Base-by-base conservation (phyloP, 257 asterid genomes). In the Echium plantagineum region DNA sequence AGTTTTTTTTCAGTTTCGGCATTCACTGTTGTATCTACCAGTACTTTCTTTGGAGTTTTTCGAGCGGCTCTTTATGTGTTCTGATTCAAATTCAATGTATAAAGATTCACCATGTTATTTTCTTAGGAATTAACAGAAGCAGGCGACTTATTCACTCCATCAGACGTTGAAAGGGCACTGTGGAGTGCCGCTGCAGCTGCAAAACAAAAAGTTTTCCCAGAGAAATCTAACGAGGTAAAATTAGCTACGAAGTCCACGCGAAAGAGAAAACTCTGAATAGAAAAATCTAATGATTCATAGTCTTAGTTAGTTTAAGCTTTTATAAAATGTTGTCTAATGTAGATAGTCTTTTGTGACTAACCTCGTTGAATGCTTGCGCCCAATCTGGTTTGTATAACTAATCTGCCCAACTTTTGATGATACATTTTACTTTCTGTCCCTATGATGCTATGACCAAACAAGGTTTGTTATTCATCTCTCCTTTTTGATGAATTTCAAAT, bases 121-220 rank as follows among this genome's bases (percentile, higher is more conserved):
- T n/a, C n/a, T 53, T 66, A 85, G 95, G 91, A 85, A 70, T 47
- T 90, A 69, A 69, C 87, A 19, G 67, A 64, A n/a, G 62, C 38
- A 31, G 85, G 73, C 38, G 80, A 79, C 30, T 12, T 19, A 48
- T 81, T 85, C 68, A 77, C 83, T 5, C 85, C 96, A 16, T 87
- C 97, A 38, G 96, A 87, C 38, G 83, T 90, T 59, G 97, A 90
- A 77, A 73, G 90, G 81, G 97, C 95, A 2, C 31, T 87, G 70
- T 90, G 97, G 97, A 76, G 95, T 70, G 61, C 70, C 49, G 75
- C 72, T 2, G 22, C 75, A 5, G 72, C 75, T 55, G 76, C 69
- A 64, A 85, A 80, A 67, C 53, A 51, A 47, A 70, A 38, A 28
- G 66, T 58, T 30, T 57, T 47, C 9, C 66, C 83, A 13, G 16